These are phyloP conservation scores for Trematosphaeria pertusa DNA, from an alignment of 2,329 filamentous ascomycete species.

Conservation along the genomic window DNA sequence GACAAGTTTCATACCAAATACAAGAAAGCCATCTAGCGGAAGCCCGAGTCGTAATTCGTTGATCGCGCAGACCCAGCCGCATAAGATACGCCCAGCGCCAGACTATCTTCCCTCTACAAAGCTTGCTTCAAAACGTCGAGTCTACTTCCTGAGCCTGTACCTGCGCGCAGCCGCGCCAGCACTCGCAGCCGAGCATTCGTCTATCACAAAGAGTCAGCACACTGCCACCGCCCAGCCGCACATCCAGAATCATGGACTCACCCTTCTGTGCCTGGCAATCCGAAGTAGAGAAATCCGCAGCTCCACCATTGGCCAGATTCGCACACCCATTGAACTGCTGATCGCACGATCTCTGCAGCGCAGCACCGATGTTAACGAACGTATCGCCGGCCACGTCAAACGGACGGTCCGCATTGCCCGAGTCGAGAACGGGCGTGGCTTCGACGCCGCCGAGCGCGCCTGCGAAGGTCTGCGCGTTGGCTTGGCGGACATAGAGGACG, in stretches of 20 bases:
- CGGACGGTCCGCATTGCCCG: constrained; percentile 56
- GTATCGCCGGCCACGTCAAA: constrained; percentile 40
- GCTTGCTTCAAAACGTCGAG: too few species aligned
- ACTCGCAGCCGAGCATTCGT: constrained; percentile 10
- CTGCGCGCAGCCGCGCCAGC: background rate
- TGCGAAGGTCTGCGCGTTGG: constrained; percentile 47
- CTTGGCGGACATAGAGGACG: constrained; percentile 28
- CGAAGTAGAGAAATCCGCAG: constrained; percentile 49
- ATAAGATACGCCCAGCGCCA: background rate
- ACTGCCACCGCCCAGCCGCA: too few species aligned
- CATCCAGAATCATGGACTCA: too few species aligned
- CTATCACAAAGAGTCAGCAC: too few species aligned
- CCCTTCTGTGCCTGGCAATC: constrained; percentile 65
- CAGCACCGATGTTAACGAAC: constrained; percentile 64
- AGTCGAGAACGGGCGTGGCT: constrained; percentile 59
- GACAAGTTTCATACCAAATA: constrained; percentile 2
- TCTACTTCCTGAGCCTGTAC: too few species aligned
- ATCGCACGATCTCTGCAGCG: constrained; percentile 67
- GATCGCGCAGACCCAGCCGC: constrained; percentile 5
- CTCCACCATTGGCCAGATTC: constrained; percentile 62
- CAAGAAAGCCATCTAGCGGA: constrained; percentile 4
- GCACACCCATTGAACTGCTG: constrained; percentile 69
- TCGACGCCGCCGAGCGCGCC: constrained; percentile 60
- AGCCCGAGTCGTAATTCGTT: constrained; percentile 9
- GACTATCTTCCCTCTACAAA: too few species aligned